These are phyloP conservation scores for Yarrowia sp. DNA, from an alignment of 805 yeast species.

Conservation along the genomic window DNA sequence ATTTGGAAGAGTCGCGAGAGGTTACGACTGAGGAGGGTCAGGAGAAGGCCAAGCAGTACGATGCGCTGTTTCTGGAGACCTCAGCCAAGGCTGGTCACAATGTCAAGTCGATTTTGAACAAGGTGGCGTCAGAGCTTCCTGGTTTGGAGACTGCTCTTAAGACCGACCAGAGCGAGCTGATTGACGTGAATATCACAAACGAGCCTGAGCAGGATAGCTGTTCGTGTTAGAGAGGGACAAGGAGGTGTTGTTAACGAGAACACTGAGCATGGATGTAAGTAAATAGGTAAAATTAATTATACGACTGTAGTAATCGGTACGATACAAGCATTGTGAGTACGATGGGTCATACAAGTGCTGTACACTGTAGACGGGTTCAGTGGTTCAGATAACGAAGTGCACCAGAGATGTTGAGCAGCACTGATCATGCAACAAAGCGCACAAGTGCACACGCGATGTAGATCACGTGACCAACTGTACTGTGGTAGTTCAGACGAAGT, in stretches of 20 bases:
- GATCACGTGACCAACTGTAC: no score
- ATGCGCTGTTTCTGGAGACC: constrained; percentile 85
- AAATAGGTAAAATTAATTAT: constrained; percentile 10
- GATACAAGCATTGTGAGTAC: no score
- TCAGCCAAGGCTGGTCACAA: constrained; percentile 94
- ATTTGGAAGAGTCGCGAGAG: constrained; percentile 76
- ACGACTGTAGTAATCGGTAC: no score
- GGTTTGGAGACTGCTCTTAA: constrained; percentile 54
- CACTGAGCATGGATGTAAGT: constrained; percentile 16
- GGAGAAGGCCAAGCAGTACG: constrained; percentile 65
- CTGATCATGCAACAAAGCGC: no score
- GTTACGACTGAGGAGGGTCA: constrained; percentile 91
- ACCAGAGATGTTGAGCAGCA: no score
- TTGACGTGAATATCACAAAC: constrained; percentile 24
- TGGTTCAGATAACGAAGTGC: no score
- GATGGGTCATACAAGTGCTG: no score
- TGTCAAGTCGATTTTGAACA: constrained; percentile 83
- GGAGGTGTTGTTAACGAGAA: neutral
- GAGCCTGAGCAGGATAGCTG: constrained; percentile 24
- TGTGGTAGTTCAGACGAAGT: no score
- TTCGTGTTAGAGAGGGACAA: neutral
- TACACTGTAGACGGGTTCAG: no score
- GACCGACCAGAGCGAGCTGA: constrained; percentile 33
- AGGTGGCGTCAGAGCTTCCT: constrained; percentile 86
- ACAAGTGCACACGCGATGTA: no score